A percentile compares a stretch with the other conserved stretches of the same genome.
These are phyloP conservation scores for Fusarium praegraminearum DNA, from an alignment of 2,329 filamentous ascomycete genomes.

Conservation along the genomic window DNA sequence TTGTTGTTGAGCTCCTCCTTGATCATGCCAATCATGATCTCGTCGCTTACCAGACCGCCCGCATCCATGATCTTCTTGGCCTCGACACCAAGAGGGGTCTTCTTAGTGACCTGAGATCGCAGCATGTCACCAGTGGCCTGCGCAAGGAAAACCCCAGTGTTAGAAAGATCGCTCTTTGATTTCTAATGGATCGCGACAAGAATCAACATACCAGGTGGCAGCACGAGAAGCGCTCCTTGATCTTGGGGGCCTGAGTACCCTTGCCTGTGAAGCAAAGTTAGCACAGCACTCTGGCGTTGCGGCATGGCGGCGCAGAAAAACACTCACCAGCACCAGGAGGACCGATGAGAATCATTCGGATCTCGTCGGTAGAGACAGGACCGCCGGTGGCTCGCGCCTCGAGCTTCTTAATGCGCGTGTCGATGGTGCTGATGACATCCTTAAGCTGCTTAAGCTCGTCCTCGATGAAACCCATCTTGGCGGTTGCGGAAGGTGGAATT, in stretches of 20 bases:
- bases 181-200: constrained; percentile 12
- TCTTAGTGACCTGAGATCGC: constrained; percentile 96
- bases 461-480: constrained; percentile 87
- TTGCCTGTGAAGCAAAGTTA: constrained; percentile 74
- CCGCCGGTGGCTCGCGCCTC: constrained; percentile 77
- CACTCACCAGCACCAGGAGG: constrained; percentile 93
- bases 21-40: constrained; percentile 99
- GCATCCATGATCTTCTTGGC: constrained; percentile 99
- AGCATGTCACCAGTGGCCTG: constrained; percentile 99
- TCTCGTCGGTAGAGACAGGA: constrained; percentile 67
- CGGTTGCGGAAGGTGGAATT: constrained; percentile 43
- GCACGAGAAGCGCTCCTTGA: constrained; percentile 97
- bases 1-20: constrained; percentile 96
- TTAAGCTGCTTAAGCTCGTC: constrained; percentile 88
- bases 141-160: constrained; percentile 32
- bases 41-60: constrained; percentile 96
- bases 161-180: constrained; percentile 20
- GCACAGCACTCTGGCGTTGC: constrained; percentile 6
- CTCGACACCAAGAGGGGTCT: constrained; percentile 92
- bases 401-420: constrained; percentile 86
- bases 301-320: constrained; percentile 18
- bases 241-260: constrained; percentile 96
- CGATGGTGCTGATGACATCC: constrained; percentile 84
- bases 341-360: constrained; percentile 98
- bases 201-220: constrained; percentile 85